Base-by-base conservation (phyloP, 2,329 filamentous ascomycete genomes). In the Ceratocystis diversiconidia region DNA sequence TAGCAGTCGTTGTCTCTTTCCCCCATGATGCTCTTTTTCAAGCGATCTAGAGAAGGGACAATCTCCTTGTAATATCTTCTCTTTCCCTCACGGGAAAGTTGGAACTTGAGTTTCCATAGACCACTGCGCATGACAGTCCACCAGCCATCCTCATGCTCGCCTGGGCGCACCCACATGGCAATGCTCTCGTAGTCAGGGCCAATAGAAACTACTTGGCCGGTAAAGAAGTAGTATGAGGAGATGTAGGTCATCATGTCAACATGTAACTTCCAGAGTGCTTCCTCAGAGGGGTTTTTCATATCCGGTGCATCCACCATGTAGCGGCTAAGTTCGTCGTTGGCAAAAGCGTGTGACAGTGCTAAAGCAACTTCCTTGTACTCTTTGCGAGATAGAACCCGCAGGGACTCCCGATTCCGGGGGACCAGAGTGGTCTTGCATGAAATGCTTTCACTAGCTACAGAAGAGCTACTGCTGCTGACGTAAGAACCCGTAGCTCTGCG, bases 121-220 rank as follows among this genome's bases (percentile, higher is more conserved):
- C 89, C 89, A 72, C 82, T 87, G 69, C 88, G 86, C 69, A 92
- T 75, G 68, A 85, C 80, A 64, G 88, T 90, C 77, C 82, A 80
- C 78, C 83, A 85, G 74, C 86, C 85, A 74, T 92, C 88, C 75
- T 87, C 85, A 73, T 87, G 82, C 72, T 84, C 80, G 64, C 86
- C 87, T 1, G 88, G 90, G 17, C 86, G 86, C 78, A 91, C 84
- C 89, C 89, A 94, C 63, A 94, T 78, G 66, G 88, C 88, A 65
- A 94, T 85, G 69, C 84, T 86, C 70, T 90, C 89, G 72, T 88
- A 90, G 72, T 91, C 83, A 5, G 85, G 82, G 19, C 89, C 90
- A 68, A 89, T 84, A 65, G 86, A 85, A 59, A 88, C 86, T 65
- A 89, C 89, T 67, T 90, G 75, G 65, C 89, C 90, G 70, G 85